Evolutionary conservation across 2,329 filamentous ascomycete genomes (phyloP), one percentile per base, ranked within the genome.

Genomic region (Zasmidium angulare): DNA sequence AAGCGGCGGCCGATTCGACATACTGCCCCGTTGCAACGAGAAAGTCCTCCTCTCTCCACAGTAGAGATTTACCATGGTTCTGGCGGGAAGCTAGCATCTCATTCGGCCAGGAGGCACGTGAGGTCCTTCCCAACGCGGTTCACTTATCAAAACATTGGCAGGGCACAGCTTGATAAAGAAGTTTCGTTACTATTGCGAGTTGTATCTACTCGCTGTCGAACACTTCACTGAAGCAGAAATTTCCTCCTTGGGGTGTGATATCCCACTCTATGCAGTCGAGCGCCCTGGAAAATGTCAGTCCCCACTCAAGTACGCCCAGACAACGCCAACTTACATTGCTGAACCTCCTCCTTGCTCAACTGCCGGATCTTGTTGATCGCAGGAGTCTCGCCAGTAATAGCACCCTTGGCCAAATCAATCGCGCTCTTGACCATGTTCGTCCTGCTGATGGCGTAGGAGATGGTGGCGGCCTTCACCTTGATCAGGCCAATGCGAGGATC

Each of bases 401-500:
- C 80, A 3, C 90, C 90, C 78, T 92, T 90, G 0, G 89, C 89
- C 36, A 93, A 78, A 72, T 96, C 89, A 10, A 87, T 80, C 1
- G 84, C 82, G 21, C 86, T 81, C 4, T 86, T 83, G 14, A 95
- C 58, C 1, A 87, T 72, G 50, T 85, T 89, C 73, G 85, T 87
- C 60, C 81, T 79, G 56, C 71, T 68, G 43, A 90, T 74, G 3
- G 88, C 84, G 70, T 95, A 95, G 2, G 89, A 90, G 1, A 86
- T 87, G 1, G 89, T 89, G 66, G 82, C 81, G 17, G 87, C 83
- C 78, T 87, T 86, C 62, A 96, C 86, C 58, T 86, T 87, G 68
- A 96, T 96, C 63, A 96, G 77, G 43, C 86, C 90, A 65, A 96
- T 90, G 21, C 92, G 83, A 12, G 92, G 91, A 70, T 96, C 92